Base-by-base conservation (phyloP, 2,329 filamentous ascomycete genomes). In the Clonostachys solani region DNA sequence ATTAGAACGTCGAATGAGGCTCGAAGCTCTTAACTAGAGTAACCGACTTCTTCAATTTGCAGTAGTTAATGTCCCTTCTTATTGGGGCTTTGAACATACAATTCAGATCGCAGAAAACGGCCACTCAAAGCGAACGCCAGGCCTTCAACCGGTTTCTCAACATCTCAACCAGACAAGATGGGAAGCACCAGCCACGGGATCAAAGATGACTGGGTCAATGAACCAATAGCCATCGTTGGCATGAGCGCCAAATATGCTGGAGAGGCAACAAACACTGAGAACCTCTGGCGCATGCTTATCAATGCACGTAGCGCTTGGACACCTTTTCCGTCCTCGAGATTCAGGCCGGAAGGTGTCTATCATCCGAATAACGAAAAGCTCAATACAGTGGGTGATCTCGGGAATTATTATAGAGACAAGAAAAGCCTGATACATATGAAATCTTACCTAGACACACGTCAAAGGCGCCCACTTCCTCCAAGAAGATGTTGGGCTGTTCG, bases 261-360 rank as follows among this genome's bases (percentile, higher is more conserved):
- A 42, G 47, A 48, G n/a, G 43, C 47, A 7, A 45, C 47, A n/a
- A 19, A 18, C 12, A n/a, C 47, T 7, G 42, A 41, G 19, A 18
- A n/a, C 6, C 33, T 48, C 23, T 48, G 47, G 47, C 12, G 45
- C 19, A 48, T 48, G 37, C 23, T 48, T 10, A 17, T 38, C 18
- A 44, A 46, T 19, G 35, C 29, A n/a, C 33, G 47, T 10, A 44
- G 40, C 35, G 44, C 19, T 8, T 40, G 33, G 16, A 45, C 42
- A 13, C 17, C 54, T 37, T 50, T 60, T 12, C 57, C 60, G 3
- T 40, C 35, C 9, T 43, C 52, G 9, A 50, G 62, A 1, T 60
- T 61, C 49, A 53, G 60, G 17, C 47, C 52, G 13, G 47, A 53
- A n/a, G 50, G 48, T 9, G 55, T 56, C 43, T 54, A 54, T 36